Percentiles rank a stretch among this genome's conserved stretches.
Conservation (phyloP, 495 filamentous ascomycete genomes). For the Pyronema omphalodes region DNA sequence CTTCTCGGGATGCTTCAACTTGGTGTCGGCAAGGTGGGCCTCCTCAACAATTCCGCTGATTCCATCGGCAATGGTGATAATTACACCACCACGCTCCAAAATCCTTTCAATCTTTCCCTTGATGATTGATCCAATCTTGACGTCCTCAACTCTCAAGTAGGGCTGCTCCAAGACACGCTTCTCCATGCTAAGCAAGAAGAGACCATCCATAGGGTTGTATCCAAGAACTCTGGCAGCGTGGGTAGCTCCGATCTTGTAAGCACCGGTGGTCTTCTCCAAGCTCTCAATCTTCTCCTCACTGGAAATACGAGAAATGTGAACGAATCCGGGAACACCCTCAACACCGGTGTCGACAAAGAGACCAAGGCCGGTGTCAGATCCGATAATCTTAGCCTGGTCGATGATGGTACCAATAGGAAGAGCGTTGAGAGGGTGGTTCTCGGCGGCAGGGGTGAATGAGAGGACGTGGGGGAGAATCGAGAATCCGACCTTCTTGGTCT, state of each 20-base stretch:
- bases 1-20: constrained; percentile 79
- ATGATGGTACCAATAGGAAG: constrained; percentile 60
- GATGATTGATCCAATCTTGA: constrained; percentile 61
- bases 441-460: constrained; percentile 37
- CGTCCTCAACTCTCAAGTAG: constrained; percentile 75
- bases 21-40: constrained; percentile 71
- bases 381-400: constrained; percentile 53
- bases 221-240: constrained; percentile 71
- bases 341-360: constrained; percentile 67
- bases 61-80: constrained; percentile 67
- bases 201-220: constrained; percentile 69
- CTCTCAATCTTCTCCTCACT: constrained; percentile 64
- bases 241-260: constrained; percentile 53
- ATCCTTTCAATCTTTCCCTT: constrained; percentile 73
- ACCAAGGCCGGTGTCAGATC: constrained; percentile 58
- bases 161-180: constrained; percentile 64
- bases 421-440: constrained; percentile 21
- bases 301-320: constrained; percentile 78
- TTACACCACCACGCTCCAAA: constrained; percentile 39
- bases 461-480: constrained; percentile 71
- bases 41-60: constrained; percentile 75
- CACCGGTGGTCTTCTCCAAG: constrained; percentile 52
- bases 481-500: constrained; percentile 65
- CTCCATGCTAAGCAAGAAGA: constrained; percentile 74
- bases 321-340: constrained; percentile 57